These are phyloP conservation scores for Solanum microdontum DNA, from an alignment of 257 asterid species.

Conservation along the genomic window DNA sequence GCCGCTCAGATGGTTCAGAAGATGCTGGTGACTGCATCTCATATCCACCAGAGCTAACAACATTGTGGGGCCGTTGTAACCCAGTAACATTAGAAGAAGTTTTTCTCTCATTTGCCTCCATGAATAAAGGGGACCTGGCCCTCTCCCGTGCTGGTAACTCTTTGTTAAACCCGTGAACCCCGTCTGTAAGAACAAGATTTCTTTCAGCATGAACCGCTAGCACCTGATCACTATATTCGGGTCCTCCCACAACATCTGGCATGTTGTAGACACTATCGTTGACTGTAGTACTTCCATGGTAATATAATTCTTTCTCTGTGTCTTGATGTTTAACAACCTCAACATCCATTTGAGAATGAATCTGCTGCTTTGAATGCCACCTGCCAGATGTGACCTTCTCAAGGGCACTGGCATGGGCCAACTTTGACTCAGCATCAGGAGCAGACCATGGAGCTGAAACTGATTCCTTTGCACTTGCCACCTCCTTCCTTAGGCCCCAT, in stretches of 20 bases:
- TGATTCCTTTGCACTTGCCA: slow-evolving; percentile 37
- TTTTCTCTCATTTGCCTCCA: slow-evolving; percentile 37
- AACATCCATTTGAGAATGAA: slow-evolving; percentile 32
- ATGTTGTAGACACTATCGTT: slow-evolving; percentile 21
- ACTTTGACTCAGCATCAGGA: slow-evolving; percentile 58
- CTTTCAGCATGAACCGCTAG: slow-evolving; percentile 36
- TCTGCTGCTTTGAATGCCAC: slow-evolving; percentile 68
- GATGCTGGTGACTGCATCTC: slow-evolving; percentile 32
- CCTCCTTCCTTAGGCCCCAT: slow-evolving; percentile 76
- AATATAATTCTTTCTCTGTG: slow-evolving; percentile 20
- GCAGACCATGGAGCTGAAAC: slow-evolving; percentile 56
- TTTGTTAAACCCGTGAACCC: slow-evolving; percentile 26
- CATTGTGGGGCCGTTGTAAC: slow-evolving; percentile 14
- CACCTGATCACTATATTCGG: slow-evolving; percentile 21
- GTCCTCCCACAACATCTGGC: slow-evolving; percentile 20
- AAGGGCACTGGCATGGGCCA: slow-evolving; percentile 92
- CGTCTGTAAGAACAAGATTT: slow-evolving; percentile 40
- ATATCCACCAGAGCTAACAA: slow-evolving; percentile 23
- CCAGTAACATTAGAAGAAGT: slow-evolving; percentile 18
- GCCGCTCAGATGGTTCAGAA: slow-evolving; percentile 56
- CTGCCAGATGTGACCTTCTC: slow-evolving; percentile 90
- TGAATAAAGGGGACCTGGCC: slow-evolving; percentile 16
- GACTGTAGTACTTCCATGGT: slow-evolving; percentile 11
- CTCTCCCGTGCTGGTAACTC: slow-evolving; percentile 35
- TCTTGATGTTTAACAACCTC: slow-evolving; percentile 30